phyloP scores from a whole-genome alignment of 257 asterid species.

The Jacaranda mimosifolia region DNA sequence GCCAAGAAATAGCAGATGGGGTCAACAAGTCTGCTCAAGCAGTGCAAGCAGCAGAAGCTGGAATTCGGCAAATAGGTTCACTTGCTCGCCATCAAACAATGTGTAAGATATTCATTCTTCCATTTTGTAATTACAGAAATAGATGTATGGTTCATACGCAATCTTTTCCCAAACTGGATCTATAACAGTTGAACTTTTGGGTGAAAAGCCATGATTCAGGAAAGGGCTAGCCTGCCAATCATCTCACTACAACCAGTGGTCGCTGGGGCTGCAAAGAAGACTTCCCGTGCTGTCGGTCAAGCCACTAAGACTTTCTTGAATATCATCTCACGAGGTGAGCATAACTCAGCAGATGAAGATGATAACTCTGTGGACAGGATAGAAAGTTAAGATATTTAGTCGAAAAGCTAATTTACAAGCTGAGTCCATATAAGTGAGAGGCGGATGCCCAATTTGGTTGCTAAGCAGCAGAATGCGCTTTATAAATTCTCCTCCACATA shows the following conservation, averaged over 20 bases:
- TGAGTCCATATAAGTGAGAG: not conserved
- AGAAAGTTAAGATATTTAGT: conserved; percentile 34
- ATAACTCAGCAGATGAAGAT: conserved; percentile 52
- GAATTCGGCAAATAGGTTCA: conserved; percentile 84
- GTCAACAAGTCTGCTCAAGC: conserved; percentile 91
- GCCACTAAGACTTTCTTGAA: conserved; percentile 73
- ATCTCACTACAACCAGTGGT: conserved; percentile 86
- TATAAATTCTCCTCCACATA: conserved; percentile 9
- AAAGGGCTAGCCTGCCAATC: conserved; percentile 87
- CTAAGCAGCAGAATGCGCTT: conserved; percentile 24
- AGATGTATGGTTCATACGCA: not conserved
- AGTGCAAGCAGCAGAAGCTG: conserved; percentile 95
- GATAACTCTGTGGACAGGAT: conserved; percentile 44
- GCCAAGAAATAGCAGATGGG: conserved; percentile 92
- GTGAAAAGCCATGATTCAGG: conserved; percentile 85
- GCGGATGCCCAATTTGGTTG: conserved; percentile 23
- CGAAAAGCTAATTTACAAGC: conserved; percentile 24
- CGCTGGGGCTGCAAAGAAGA: conserved; percentile 91
- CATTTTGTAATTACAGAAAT: conserved; percentile 12
- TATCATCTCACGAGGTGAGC: conserved; percentile 71
- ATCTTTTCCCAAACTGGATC: conserved; percentile 20
- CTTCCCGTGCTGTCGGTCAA: conserved; percentile 78
- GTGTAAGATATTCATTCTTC: conserved; percentile 57
- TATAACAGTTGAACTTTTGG: conserved; percentile 25
- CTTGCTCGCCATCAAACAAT: conserved; percentile 81